Base-by-base conservation (phyloP, 2,329 filamentous ascomycete genomes). In the Sporothrix schenckii region DNA sequence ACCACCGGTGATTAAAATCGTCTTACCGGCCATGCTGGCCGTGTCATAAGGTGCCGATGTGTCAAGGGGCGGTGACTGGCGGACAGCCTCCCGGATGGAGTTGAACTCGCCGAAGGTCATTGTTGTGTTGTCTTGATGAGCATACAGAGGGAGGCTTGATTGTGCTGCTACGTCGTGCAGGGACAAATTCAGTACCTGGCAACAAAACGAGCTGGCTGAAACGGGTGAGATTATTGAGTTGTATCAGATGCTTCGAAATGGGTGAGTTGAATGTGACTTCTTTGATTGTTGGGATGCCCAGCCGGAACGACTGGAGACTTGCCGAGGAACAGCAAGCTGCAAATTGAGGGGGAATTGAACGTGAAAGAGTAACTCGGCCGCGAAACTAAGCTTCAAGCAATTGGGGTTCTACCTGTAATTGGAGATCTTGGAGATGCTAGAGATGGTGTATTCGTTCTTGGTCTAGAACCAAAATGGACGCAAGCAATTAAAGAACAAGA, bases 1-100 rank as follows among this genome's bases (percentile, higher is more conserved):
- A n/a, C 86, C 88, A 53, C 88, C 88, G 0, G 88, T 90, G 71
- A 90, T 85, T 69, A 90, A 73, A 56, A 90, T 84, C 0, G 83
- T 87, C 77, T 88, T 89, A 73, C 79, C 82, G 19, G 79, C 79
- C 39, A 89, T 78, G 71, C 80, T 82, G 9, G 79, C 75, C 1
- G 79, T 73, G 73, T 85, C 81, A 75, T 83, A 85, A 2, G 82
- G 79, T 47, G 77, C 75, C 16, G 77, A 78, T n/a, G 80, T 76
- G 73, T 87, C 83, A 60, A 87, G 74, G 3, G 84, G 83, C 19
- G 68, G 66, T 24, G 74, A 75, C 68, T 72, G 71, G 50, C 34
- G 21, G 50, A 71, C 65, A 2, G 2, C 10, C 24, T 50, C 67
- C 27, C 21, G n/a, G 14, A 72, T 16, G 9, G 52, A 5, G 50